Conservation (phyloP, 345 rosid genomes). For the Combretum micranthum region DNA sequence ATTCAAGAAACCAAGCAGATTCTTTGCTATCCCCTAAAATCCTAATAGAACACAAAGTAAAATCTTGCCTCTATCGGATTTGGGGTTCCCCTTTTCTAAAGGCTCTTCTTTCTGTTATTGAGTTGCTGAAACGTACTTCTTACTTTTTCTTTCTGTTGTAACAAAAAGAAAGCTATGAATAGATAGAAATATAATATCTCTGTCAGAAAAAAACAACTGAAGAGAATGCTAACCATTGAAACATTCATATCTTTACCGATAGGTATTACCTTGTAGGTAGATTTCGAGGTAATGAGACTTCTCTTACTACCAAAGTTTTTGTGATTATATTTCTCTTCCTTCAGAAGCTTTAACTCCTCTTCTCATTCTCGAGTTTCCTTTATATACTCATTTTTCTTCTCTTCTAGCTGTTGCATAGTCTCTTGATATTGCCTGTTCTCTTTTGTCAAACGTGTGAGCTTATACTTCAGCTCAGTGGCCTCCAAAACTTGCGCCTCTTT, state of each 20-base stretch:
- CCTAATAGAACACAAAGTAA: neutral
- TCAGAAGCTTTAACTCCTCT: constrained; percentile 25
- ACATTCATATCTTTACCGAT: neutral
- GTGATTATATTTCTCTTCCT: constrained; percentile 25
- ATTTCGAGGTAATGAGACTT: constrained; percentile 3
- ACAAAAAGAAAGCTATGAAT: neutral
- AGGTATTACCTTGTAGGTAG: constrained; percentile 8
- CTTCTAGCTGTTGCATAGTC: constrained; percentile 34
- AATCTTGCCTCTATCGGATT: neutral
- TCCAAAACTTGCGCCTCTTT: constrained; percentile 23
- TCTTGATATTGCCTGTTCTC: constrained; percentile 32
- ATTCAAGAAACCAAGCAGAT: no score
- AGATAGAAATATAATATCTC: neutral
- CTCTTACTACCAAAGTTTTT: constrained; percentile 8
- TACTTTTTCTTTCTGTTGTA: neutral
- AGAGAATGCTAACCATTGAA: constrained; percentile 11
- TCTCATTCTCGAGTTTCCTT: constrained; percentile 29
- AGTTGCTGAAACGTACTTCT: constrained; percentile 2
- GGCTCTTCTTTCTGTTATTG: neutral
- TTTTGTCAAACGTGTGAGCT: constrained; percentile 28
- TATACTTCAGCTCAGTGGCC: constrained; percentile 26
- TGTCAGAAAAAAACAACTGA: neutral
- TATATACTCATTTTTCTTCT: constrained; percentile 25
- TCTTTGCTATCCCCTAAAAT: no score
- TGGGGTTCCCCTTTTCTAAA: neutral